Conservation (phyloP, 345 rosid species). For the Fremontodendron californicum region DNA sequence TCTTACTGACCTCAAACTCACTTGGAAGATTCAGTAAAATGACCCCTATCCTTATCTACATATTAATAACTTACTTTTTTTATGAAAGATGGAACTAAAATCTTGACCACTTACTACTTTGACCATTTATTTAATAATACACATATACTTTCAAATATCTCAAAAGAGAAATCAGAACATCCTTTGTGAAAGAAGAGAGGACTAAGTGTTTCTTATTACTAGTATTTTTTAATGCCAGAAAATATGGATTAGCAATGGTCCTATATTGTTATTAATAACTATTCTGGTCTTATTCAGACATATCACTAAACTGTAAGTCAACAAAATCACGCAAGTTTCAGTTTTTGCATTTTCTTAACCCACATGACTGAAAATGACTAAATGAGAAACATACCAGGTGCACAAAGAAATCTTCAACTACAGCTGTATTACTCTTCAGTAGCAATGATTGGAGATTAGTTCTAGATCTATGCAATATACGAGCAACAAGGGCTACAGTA, state of each 20-base stretch:
- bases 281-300: slow-evolving; percentile 4
- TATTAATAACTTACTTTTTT: background rate
- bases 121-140: background rate
- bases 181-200: background rate
- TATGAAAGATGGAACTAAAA: background rate
- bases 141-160: background rate
- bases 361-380: background rate
- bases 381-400: slow-evolving; percentile 53
- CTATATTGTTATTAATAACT: background rate
- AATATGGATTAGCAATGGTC: background rate
- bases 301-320: background rate
- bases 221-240: background rate
- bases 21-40: background rate
- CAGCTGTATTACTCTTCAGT: slow-evolving; percentile 64
- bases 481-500: slow-evolving; percentile 75
- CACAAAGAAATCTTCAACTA: slow-evolving; percentile 82
- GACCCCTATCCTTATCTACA: background rate
- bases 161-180: background rate
- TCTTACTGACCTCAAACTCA: background rate
- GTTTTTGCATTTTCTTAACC: background rate
- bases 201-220: background rate
- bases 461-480: slow-evolving; percentile 78
- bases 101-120: background rate
- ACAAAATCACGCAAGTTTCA: background rate
- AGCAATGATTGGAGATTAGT: slow-evolving; percentile 92